A percentile compares a stretch with the other conserved stretches of the same genome.
Evolutionary conservation across 2,329 filamentous ascomycete genomes (phyloP).

Genomic region (Colletotrichum graminicola): DNA sequence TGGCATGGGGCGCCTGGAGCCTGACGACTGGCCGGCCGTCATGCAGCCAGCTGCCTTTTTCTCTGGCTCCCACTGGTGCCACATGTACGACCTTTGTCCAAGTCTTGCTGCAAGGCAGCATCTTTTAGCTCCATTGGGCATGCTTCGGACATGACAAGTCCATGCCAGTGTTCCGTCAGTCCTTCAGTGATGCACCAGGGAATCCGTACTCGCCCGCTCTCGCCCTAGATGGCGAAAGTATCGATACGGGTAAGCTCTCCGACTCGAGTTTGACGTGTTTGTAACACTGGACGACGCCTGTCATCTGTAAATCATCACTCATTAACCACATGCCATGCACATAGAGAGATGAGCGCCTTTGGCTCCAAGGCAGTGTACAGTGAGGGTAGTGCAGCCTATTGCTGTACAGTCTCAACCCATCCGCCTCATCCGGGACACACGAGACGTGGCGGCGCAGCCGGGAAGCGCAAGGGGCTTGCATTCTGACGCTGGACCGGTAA

Average conservation of each 20-base stretch:
- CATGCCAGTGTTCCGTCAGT: conserved; percentile 18
- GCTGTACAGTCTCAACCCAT: conserved; percentile 1
- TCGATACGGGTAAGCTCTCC: neutral
- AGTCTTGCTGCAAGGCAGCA: conserved; percentile 40
- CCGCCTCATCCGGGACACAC: conserved; percentile 2
- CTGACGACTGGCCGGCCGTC: conserved; percentile 29
- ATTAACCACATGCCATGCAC: neutral
- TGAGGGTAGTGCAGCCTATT: neutral
- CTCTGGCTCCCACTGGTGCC: conserved; percentile 41
- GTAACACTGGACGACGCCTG: neutral
- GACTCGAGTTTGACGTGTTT: conserved; percentile 9
- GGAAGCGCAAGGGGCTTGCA: conserved; percentile 4
- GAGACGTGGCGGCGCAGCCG: conserved; percentile 2
- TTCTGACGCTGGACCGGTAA: conserved; percentile 16
- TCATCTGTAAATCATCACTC: neutral
- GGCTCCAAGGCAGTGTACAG: neutral
- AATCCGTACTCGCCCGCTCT: neutral
- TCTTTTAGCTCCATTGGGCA: conserved; percentile 40
- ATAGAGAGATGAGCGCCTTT: neutral
- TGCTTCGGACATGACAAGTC: conserved; percentile 12
- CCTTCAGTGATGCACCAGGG: neutral
- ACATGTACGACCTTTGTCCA: conserved; percentile 40
- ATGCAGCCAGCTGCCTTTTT: conserved; percentile 38
- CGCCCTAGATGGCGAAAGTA: neutral
- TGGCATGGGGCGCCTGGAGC: conserved; percentile 12